phyloP scores from a whole-genome alignment of 1,284 basidiomycete species.

The Phylloporus sp. region DNA sequence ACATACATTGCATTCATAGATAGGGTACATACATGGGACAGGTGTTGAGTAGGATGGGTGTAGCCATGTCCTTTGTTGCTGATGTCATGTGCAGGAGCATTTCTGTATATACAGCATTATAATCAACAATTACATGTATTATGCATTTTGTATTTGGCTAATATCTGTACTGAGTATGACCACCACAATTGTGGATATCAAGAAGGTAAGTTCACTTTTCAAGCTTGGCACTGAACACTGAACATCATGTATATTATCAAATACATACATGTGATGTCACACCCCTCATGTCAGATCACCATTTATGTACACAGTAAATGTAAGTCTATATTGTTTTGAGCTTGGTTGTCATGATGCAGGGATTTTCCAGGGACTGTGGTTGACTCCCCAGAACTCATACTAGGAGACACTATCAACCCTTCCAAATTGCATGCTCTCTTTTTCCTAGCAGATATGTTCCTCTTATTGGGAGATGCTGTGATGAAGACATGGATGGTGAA shows the following conservation, averaged over 20 bases:
- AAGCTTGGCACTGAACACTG: slow-evolving; percentile 9
- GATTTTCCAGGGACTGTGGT: slow-evolving; percentile 66
- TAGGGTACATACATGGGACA: too few species aligned
- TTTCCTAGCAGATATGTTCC: slow-evolving; percentile 91
- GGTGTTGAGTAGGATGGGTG: too few species aligned
- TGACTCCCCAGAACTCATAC: slow-evolving; percentile 86
- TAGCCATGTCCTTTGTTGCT: too few species aligned
- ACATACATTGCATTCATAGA: too few species aligned
- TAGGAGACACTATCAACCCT: slow-evolving; percentile 93
- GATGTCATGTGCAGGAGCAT: too few species aligned
- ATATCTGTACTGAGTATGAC: slow-evolving; percentile 90
- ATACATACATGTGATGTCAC: slow-evolving; percentile 97
- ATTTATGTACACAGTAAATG: slow-evolving; percentile 81
- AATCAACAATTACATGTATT: slow-evolving; percentile 95
- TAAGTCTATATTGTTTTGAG: slow-evolving; percentile 47
- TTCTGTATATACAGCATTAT: too few species aligned
- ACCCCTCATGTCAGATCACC: slow-evolving; percentile 84
- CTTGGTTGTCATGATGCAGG: slow-evolving; percentile 7
- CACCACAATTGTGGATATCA: slow-evolving; percentile 92
- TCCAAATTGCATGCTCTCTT: slow-evolving; percentile 78
- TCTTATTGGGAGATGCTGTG: slow-evolving; percentile 96
- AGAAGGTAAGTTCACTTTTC: slow-evolving; percentile 62
- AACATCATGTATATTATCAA: slow-evolving; percentile 74
- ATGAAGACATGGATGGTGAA: too few species aligned
- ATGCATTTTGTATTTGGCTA: slow-evolving; percentile 95